Base-by-base conservation (phyloP, 2,329 filamentous ascomycete species). In the Erysiphe pulchra region DNA sequence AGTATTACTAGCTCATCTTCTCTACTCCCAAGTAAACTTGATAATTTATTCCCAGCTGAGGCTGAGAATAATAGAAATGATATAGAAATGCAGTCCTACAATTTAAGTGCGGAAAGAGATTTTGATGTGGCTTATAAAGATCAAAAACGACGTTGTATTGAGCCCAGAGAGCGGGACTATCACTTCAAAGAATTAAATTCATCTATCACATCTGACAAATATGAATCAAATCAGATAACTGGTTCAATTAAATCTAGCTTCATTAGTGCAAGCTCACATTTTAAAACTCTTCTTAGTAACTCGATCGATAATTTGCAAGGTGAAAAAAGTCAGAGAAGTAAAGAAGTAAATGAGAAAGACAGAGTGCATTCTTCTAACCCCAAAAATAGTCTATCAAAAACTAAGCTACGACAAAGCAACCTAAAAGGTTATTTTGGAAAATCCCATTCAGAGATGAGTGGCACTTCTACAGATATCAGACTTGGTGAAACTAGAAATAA, bases 1-100 rank as follows among this genome's bases (percentile, higher is more conserved):
- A 59, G 42, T 55, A 65, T 50, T 49, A 55, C 33, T 52, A 52
- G 47, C 45, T 59, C 60, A 6, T 61, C 75, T 37, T 66, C 69
- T 0, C 56, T 60, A 18, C 67, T 77, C 60, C 69, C 69, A 47
- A 67, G 63, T 39, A 62, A 66, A 0, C 74, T 81, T 53, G 83
- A 90, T 56, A 71, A 80, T 50, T 56, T 69, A 11, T 83, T 76
- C 61, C 78, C 81, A 0, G 54, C 73, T 2, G 73, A 78, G 42
- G 79, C 78, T 4, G 65, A 69, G 55, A 65, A 64, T 44, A 54
- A 55, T 37, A 53, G 53, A 20, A 56, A 59, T 47, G 50, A 57
- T 46, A 51, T 60, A 53, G 51, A 59, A 48, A 47, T 45, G 10
- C 52, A 44, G 42, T 66, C 63, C 62, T 59, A 64, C 41, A 53